Percentiles rank a stretch among this genome's conserved stretches.
Conservation (phyloP, 2,329 filamentous ascomycete species). For the Paraphaeosphaeria sporulosa region DNA sequence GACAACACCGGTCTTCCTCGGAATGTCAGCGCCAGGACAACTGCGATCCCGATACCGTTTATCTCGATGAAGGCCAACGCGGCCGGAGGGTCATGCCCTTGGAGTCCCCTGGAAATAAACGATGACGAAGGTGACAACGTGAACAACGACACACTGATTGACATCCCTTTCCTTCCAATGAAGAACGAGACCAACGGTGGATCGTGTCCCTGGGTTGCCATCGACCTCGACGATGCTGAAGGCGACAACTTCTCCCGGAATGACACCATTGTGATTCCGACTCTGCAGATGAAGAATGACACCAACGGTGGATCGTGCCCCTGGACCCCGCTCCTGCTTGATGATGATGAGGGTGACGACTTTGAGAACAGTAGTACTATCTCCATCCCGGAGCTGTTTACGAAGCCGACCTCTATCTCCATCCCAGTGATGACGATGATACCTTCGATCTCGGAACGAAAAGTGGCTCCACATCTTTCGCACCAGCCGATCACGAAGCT, state of each 20-base stretch:
- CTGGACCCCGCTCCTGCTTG: neutral
- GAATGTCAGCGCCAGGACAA: neutral
- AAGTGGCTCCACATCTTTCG: neutral
- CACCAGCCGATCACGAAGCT: neutral
- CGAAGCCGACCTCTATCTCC: neutral
- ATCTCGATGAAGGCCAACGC: neutral
- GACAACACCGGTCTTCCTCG: neutral
- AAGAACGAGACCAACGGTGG: neutral
- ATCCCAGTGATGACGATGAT: neutral
- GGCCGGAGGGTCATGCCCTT: neutral
- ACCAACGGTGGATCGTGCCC: neutral
- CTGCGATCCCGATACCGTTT: neutral
- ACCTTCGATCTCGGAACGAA: too few species aligned
- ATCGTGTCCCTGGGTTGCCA: neutral
- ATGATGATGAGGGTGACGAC: neutral
- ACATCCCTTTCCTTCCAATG: neutral
- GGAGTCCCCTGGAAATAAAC: neutral
- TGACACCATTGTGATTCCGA: neutral
- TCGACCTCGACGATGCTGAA: neutral
- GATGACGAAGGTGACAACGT: slow-evolving; percentile 1
- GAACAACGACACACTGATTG: neutral
- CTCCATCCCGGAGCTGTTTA: neutral
- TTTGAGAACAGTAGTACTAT: neutral
- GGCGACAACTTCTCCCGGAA: neutral
- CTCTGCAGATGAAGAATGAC: neutral